Base-by-base conservation (phyloP, 1,284 basidiomycete species). In the Athelia psychrophila region DNA sequence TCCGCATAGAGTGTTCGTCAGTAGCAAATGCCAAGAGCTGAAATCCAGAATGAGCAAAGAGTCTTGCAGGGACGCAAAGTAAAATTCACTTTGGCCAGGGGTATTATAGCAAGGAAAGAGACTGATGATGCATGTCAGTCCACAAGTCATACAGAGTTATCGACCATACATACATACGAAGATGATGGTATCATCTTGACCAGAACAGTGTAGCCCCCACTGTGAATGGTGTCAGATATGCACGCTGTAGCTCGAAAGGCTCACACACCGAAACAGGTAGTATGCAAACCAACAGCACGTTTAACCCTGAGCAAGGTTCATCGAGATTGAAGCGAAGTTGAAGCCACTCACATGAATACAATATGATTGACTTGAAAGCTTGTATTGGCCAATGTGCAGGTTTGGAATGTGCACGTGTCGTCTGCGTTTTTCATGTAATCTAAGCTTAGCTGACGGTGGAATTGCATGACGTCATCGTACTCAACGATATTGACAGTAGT, bases 1-100 rank as follows among this genome's bases (percentile, higher is more conserved):
- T 83, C 30, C 87, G 84, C 55, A 95, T 62, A 1, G 93, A 91
- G 4, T 95, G 67, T 60, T 95, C 90, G 59, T 95, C 93, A 0
- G 93, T 96, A 0, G 90, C 91, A 64, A 93, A 93, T 1, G 88
- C 89, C 3, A 96, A 78, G 3, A 95, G 70, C 78, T 92, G 68
- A 23, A 38, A 54, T 36, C 10, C 47, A n/a, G 32, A 48, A 12
- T 54, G 27, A 15, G 45, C 15, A 20, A 45, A n/a, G 22, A 2
- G 13, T 30, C 3, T 44, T 42, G 6, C 38, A 42, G 30, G 9
- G 18, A 33, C 1, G 18, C 42, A 44, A 40, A 13, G 38, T 15
- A 27, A 6, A 9, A 59, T 65, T 30, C 50, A 84, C 86, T 73
- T 87, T 86, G 18, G 93, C 93, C 4, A 89, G 71, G 10, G 87